phyloP scores from a whole-genome alignment of 192 early-diverging fungal genomes.

The Coemansia sp. region DNA sequence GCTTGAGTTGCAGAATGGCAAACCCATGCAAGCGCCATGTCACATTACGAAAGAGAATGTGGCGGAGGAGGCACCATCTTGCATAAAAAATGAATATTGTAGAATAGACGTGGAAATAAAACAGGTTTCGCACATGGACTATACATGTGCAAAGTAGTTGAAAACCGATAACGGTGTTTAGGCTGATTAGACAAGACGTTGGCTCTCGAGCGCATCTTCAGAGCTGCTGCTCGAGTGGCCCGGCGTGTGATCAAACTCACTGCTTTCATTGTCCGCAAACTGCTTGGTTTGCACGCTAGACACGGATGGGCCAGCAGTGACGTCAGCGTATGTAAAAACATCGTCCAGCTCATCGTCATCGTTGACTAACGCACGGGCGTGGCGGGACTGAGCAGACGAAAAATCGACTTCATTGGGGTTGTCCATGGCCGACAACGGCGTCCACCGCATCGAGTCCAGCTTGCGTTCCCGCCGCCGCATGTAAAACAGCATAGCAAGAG shows the following conservation, averaged over 20 bases:
- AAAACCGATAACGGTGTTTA: not conserved
- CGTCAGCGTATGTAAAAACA: constrained; percentile 32
- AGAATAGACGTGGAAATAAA: too few relatives aligned
- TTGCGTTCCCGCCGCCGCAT: constrained; percentile 47
- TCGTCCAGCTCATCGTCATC: constrained; percentile 37
- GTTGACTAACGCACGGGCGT: not conserved
- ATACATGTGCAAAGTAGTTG: too few relatives aligned
- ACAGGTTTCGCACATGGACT: too few relatives aligned
- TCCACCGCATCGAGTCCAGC: constrained; percentile 40
- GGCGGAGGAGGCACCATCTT: too few relatives aligned
- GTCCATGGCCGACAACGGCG: constrained; percentile 27
- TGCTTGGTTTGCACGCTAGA: constrained; percentile 4
- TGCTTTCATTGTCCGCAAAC: constrained; percentile 12
- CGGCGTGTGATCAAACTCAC: constrained; percentile 1
- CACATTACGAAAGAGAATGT: too few relatives aligned
- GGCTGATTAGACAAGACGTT: constrained; percentile 16
- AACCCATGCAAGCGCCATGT: too few relatives aligned
- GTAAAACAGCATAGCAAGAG: constrained; percentile 29
- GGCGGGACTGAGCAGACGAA: not conserved
- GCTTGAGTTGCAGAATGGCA: too few relatives aligned
- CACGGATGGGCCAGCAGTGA: constrained; percentile 4
- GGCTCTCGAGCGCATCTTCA: constrained; percentile 16
- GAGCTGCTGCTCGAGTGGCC: constrained; percentile 16
- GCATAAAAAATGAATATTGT: too few relatives aligned
- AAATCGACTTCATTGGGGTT: constrained; percentile 8